Base-by-base conservation (phyloP, 169 alveolate species). In the Toxoplasma gondii region DNA sequence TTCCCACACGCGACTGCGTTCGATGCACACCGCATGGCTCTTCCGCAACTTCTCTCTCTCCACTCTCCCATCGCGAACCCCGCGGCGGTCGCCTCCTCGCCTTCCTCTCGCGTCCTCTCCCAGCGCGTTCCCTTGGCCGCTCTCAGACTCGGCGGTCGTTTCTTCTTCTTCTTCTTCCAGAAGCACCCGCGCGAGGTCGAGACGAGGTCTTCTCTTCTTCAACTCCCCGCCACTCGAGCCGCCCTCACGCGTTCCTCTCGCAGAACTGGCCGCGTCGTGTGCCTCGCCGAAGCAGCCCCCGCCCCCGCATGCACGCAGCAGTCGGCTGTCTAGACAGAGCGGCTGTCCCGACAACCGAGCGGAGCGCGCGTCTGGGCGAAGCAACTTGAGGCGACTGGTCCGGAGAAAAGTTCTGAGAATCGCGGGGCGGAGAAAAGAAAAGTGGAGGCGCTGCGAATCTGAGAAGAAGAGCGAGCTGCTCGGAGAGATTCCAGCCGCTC, bases 201-300 rank as follows among this genome's bases (percentile, higher is more conserved):
- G 90, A 22, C 90, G 53, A 34, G 69, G 1, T 31, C 90, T 12
- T 82, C 39, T 43, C 90, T 82, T 43, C 90, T 82, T 82, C 69
- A 44, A 44, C 44, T 74, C 84, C 45, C 44, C 84, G 17, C 43
- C 36, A 29, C 22, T 36, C 44, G 39, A 2, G n/a, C 17, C 44
- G 41, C n/a, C 44, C 84, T 74, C 84, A 1, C 84, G 39, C 44
- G 31, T 74, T 16, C 84, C 22, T 10, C 82, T 58, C n/a, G n/a
- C n/a, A n/a, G n/a, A n/a, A n/a, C n/a, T n/a, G n/a, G n/a, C 58
- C 4, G 58, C 4, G 58, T 49, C 12, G 58, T 12, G 22, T 49
- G 4, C 58, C 58, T 49, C 58, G 58, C 58, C 58, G 58, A 49
- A 12, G 58, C 58, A 4, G 22, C 58, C 22, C 12, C 58, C 58